Evolutionary conservation across 129 eudicot genomes (phyloP).

Genomic region (Flaveria bidentis): DNA sequence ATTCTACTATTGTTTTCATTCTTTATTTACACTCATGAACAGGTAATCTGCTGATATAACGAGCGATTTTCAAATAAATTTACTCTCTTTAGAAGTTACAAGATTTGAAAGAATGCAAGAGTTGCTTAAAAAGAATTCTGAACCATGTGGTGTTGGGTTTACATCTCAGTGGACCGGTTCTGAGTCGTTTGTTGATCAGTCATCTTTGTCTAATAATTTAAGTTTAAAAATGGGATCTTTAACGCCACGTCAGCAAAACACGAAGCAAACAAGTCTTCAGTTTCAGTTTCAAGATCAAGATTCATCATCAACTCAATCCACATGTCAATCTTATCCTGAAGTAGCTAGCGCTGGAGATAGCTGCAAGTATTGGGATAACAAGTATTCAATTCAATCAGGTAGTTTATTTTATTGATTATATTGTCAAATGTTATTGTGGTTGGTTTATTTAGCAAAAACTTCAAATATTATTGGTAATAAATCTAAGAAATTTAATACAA

Average conservation of each 20-base stretch:
- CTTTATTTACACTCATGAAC: conserved; percentile 16
- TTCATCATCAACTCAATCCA: conserved; percentile 66
- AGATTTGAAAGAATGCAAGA: conserved; percentile 39
- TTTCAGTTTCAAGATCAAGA: conserved; percentile 63
- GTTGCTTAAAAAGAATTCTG: conserved; percentile 42
- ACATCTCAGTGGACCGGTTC: conserved; percentile 44
- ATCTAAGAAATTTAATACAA: neutral
- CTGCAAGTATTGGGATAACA: conserved; percentile 36
- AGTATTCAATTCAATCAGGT: conserved; percentile 41
- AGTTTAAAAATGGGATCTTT: conserved; percentile 55
- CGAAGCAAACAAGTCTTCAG: conserved; percentile 45
- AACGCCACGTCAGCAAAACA: conserved; percentile 35
- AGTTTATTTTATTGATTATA: neutral
- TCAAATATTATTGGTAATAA: neutral
- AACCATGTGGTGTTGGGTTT: conserved; percentile 34
- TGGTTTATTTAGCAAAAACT: neutral
- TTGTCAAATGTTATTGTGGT: neutral
- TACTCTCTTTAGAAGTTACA: conserved; percentile 1
- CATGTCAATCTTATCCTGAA: conserved; percentile 60
- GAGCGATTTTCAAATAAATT: conserved; percentile 7
- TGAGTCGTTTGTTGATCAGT: conserved; percentile 48
- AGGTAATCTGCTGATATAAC: conserved; percentile 25
- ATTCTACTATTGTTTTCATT: conserved; percentile 23
- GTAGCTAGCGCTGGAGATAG: conserved; percentile 52
- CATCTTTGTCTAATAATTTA: conserved; percentile 50